Evolutionary conservation across 2,329 filamentous ascomycete species (phyloP).

Genomic region (Neoscytalidium dimidiatum): DNA sequence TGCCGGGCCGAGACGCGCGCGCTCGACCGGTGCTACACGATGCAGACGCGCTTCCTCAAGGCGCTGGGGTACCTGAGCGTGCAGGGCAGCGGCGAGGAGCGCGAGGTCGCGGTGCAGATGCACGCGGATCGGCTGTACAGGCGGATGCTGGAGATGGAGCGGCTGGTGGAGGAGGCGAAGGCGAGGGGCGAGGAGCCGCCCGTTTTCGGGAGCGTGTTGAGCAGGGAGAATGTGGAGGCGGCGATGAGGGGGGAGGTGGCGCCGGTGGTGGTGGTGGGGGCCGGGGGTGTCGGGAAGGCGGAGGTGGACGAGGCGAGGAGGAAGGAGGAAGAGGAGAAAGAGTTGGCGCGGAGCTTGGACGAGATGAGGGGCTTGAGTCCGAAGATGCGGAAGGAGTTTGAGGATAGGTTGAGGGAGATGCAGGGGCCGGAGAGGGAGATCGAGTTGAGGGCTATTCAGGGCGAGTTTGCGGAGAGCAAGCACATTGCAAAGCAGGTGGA

Average conservation of each 20-base stretch:
- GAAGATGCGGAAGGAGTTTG: conserved; percentile 32
- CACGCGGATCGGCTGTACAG: conserved; percentile 91
- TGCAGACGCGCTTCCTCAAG: conserved; percentile 89
- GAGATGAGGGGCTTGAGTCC: conserved; percentile 35
- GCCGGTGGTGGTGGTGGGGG: neutral
- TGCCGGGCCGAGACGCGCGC: conserved; percentile 74
- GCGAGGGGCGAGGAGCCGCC: conserved; percentile 56
- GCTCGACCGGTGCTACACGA: conserved; percentile 85
- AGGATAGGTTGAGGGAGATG: conserved; percentile 34
- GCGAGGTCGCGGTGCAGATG: conserved; percentile 86
- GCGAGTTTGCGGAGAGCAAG: conserved; percentile 31
- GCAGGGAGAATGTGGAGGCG: conserved; percentile 29
- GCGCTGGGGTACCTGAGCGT: conserved; percentile 81
- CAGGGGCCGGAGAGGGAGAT: conserved; percentile 34
- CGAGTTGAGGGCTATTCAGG: conserved; percentile 35
- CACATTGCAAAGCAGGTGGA: conserved; percentile 36
- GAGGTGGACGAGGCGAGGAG: conserved; percentile 21
- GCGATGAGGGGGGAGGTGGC: conserved; percentile 4
- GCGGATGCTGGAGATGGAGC: conserved; percentile 81
- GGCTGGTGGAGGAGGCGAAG: conserved; percentile 69
- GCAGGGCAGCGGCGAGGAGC: conserved; percentile 65
- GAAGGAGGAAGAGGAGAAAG: conserved; percentile 34
- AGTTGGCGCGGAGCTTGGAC: conserved; percentile 23
- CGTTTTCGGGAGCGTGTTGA: conserved; percentile 57
- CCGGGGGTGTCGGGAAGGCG: too few species aligned